phyloP scores from a whole-genome alignment of 805 yeast genomes.

The Ogataea nitratoaversa region DNA sequence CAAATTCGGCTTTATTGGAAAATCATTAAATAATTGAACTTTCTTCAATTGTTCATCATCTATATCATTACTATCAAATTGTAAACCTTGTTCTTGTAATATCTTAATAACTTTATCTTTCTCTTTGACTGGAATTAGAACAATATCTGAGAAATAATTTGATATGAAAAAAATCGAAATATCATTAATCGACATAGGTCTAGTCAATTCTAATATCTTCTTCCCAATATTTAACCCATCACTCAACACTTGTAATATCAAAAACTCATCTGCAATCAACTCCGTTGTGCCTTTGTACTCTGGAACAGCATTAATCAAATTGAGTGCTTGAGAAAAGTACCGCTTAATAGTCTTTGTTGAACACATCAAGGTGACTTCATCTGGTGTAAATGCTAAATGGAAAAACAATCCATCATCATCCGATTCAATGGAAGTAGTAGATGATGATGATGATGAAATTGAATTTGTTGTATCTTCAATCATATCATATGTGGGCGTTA shows the following conservation, averaged over 20 bases:
- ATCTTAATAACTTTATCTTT: constrained; percentile 43
- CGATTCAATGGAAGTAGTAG: constrained; percentile 10
- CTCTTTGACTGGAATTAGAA: constrained; percentile 48
- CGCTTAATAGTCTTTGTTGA: constrained; percentile 34
- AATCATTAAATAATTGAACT: constrained; percentile 33
- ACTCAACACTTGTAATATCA: constrained; percentile 55
- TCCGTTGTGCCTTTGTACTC: constrained; percentile 29
- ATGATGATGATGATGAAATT: constrained; percentile 4
- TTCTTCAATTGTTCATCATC: too few species aligned
- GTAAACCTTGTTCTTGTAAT: constrained; percentile 29
- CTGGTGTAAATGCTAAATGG: constrained; percentile 58
- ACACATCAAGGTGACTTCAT: constrained; percentile 60
- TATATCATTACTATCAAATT: background rate
- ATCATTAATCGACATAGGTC: constrained; percentile 52
- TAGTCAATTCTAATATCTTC: constrained; percentile 51
- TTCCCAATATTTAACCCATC: constrained; percentile 54
- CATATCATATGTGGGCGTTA: too few species aligned
- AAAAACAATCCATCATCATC: constrained; percentile 45
- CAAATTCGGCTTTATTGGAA: constrained; percentile 42
- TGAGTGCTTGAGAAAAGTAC: constrained; percentile 38
- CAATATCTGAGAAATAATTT: constrained; percentile 61
- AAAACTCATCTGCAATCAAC: constrained; percentile 40
- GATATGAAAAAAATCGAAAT: constrained; percentile 59
- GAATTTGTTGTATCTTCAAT: too few species aligned
- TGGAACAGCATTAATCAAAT: constrained; percentile 22